Evolutionary conservation across 148 eudicot genomes (phyloP).

Genomic region (Tetragonia tetragonoides): DNA sequence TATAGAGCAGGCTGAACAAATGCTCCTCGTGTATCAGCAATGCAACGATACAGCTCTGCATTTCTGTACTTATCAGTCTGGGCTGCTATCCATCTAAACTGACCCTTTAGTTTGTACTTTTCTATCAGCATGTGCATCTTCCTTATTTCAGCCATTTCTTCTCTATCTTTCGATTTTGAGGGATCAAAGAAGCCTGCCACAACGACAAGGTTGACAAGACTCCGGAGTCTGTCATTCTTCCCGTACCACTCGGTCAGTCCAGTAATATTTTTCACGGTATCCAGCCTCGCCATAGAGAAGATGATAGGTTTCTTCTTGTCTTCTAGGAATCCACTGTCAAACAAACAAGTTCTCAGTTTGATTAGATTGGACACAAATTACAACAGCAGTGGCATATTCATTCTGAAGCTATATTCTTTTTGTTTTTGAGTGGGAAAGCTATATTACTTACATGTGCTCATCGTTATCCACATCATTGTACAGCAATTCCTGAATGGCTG

Average conservation of each 20-base stretch:
- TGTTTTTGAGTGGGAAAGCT: no score
- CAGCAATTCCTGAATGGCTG: constrained; percentile 72
- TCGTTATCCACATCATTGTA: constrained; percentile 59
- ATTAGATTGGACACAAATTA: background rate
- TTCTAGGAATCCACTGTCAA: constrained; percentile 71
- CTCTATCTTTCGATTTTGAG: constrained; percentile 87
- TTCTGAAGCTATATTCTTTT: background rate
- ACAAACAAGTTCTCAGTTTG: constrained; percentile 6
- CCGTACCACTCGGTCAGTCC: constrained; percentile 92
- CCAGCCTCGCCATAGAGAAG: constrained; percentile 97
- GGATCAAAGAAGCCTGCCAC: constrained; percentile 92
- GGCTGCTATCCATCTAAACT: constrained; percentile 94
- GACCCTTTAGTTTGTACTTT: constrained; percentile 74
- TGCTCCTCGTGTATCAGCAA: constrained; percentile 90
- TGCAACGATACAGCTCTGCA: constrained; percentile 74
- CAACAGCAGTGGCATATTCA: background rate
- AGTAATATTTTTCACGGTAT: constrained; percentile 76
- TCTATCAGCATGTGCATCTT: constrained; percentile 80
- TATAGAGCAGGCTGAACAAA: constrained; percentile 89
- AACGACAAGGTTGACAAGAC: constrained; percentile 73
- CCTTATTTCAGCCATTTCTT: constrained; percentile 79
- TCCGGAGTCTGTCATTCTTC: constrained; percentile 70
- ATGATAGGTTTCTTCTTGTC: constrained; percentile 78
- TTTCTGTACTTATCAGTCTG: constrained; percentile 77
- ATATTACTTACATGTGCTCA: constrained; percentile 68